These are phyloP conservation scores for Naganishia vishniacii DNA, from an alignment of 768 basidiomycete genomes.

Conservation along the genomic window DNA sequence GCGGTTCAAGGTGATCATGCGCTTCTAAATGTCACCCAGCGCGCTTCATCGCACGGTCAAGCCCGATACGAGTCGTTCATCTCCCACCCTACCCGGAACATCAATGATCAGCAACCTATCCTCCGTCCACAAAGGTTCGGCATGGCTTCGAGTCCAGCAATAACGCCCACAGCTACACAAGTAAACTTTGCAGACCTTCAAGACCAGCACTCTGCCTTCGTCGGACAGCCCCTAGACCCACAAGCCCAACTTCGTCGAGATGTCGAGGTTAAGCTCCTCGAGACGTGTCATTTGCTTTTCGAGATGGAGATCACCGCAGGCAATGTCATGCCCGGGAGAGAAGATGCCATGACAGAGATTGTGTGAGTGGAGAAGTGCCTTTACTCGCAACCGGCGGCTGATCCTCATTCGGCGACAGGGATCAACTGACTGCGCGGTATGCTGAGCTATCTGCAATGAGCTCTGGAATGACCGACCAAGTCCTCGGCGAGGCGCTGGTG, in stretches of 20 bases:
- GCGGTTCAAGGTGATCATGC: too few relatives aligned
- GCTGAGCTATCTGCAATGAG: background rate
- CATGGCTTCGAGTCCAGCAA: slow-evolving; percentile 17
- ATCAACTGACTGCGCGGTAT: slow-evolving; percentile 12
- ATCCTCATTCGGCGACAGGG: background rate
- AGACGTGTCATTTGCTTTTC: slow-evolving; percentile 15
- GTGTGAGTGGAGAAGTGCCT: slow-evolving; percentile 3
- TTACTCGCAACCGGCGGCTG: background rate
- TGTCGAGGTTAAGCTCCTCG: slow-evolving; percentile 6
- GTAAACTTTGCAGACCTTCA: background rate
- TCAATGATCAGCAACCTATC: too few relatives aligned
- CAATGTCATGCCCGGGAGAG: background rate
- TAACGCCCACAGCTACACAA: background rate
- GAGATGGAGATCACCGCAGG: slow-evolving; percentile 19
- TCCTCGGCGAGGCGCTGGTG: slow-evolving; percentile 15
- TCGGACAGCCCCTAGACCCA: background rate
- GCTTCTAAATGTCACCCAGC: too few relatives aligned
- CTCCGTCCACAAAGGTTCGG: too few relatives aligned
- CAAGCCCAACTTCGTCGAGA: slow-evolving; percentile 1
- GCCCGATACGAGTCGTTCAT: background rate
- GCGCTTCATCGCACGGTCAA: too few relatives aligned
- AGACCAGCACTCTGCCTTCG: too few relatives aligned
- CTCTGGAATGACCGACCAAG: slow-evolving; percentile 7
- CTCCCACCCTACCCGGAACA: too few relatives aligned
- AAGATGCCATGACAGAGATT: slow-evolving; percentile 14